These are phyloP conservation scores for Mangifera indica DNA, from an alignment of 345 rosid species.

Conservation along the genomic window DNA sequence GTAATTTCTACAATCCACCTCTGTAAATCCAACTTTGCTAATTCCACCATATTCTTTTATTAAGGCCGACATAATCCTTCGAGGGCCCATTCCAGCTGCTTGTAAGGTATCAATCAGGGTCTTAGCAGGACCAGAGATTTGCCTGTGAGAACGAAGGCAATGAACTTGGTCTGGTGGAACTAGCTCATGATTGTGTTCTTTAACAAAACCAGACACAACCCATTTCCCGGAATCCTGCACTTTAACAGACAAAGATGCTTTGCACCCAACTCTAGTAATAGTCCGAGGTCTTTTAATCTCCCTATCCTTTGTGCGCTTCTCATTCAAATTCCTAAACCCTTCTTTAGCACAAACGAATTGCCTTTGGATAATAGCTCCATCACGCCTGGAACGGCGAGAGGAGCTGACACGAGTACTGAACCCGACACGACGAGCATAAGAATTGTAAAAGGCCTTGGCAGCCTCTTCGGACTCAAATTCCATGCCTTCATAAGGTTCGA, in stretches of 20 bases:
- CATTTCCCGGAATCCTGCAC: conserved; percentile 54
- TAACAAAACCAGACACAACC: conserved; percentile 42
- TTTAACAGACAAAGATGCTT: conserved; percentile 43
- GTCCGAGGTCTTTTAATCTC: conserved; percentile 52
- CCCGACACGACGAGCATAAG: conserved; percentile 55
- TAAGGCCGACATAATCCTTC: conserved; percentile 50
- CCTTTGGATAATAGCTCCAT: conserved; percentile 55
- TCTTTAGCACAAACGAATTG: conserved; percentile 57
- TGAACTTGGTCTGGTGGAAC: conserved; percentile 52
- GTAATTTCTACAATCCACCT: conserved; percentile 51
- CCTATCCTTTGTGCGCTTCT: conserved; percentile 48
- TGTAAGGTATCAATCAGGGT: conserved; percentile 50
- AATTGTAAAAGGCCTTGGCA: conserved; percentile 55
- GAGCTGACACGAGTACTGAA: conserved; percentile 59
- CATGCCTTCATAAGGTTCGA: conserved; percentile 57
- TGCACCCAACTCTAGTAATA: conserved; percentile 46
- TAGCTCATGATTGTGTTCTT: conserved; percentile 46
- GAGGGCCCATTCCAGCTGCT: conserved; percentile 54
- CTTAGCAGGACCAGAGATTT: conserved; percentile 50
- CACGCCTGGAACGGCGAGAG: conserved; percentile 54
- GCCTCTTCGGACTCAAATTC: conserved; percentile 58
- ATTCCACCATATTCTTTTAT: conserved; percentile 51
- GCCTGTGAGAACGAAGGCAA: conserved; percentile 48
- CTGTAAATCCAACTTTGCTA: conserved; percentile 51
- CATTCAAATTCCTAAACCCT: conserved; percentile 47